Base-by-base conservation (phyloP, 129 eudicot genomes). In the Saposhnikovia divaricata region DNA sequence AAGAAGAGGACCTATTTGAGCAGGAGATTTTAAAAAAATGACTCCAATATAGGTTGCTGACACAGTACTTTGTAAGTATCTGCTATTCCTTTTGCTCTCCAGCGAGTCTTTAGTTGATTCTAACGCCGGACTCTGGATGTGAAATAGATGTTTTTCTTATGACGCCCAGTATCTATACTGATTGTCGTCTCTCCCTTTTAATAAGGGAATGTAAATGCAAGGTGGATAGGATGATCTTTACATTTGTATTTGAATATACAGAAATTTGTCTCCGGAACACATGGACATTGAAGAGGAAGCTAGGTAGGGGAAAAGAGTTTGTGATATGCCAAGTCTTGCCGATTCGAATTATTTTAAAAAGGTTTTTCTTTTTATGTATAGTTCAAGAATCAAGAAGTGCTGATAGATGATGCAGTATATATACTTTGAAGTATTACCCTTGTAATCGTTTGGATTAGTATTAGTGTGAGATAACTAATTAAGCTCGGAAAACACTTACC, bases 1-100 rank as follows among this genome's bases (percentile, higher is more conserved):
- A 28, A 85, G 88, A 80, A 72, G 87, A 34, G 80, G 86, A 28
- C 86, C 74, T 77, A 70, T 86, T 72, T 81, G 43, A 68, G 73
- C 15, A 68, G 23, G 23, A 31, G 23, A 68, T 31, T 34, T 34
- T 34, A 42, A 4, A 28, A 27, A 6, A 27, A 42, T 31, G 73
- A 68, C 40, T 68, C 73, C 19, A 13, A 34, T 31, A 19, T 59
- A 59, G 72, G 18, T 27, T 66, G 42, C 43, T 68, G 73, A 68
- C 42, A 68, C 42, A 6, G 73, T 68, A 31, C 31, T 27, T 27
- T 66, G 72, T 34, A 66, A 66, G 72, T 66, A 68, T 68, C 42
- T 68, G 73, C 43, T 34, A 31, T 68, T 68, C 23, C 73, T 12
- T 68, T 13, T 68, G 73, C 43, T 68, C 73, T 14, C 40, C 73